phyloP scores from a whole-genome alignment of 2,329 filamentous ascomycete species.

The Fusarium concolor region DNA sequence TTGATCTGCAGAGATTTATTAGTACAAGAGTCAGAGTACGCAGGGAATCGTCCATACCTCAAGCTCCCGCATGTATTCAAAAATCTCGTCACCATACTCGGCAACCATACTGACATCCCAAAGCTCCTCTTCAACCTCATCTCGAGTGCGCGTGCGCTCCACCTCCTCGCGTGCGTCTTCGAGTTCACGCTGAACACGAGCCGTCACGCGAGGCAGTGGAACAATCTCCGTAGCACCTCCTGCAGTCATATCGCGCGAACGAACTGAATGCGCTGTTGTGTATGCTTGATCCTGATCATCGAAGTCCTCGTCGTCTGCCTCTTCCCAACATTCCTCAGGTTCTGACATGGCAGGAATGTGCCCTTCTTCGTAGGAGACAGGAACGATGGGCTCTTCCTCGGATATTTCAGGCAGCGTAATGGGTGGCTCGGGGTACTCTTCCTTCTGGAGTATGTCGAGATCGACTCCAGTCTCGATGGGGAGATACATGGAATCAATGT shows the following conservation, averaged over 20 bases:
- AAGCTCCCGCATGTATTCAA: constrained; percentile 87
- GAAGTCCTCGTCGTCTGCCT: constrained; percentile 78
- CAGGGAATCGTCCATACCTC: constrained; percentile 70
- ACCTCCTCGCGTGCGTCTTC: constrained; percentile 73
- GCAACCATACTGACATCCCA: constrained; percentile 98
- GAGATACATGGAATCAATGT: constrained; percentile 46
- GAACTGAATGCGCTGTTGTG: constrained; percentile 79
- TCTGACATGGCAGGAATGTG: constrained; percentile 51
- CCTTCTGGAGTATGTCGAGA: constrained; percentile 41
- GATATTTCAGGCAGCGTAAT: constrained; percentile 49
- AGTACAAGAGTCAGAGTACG: constrained; percentile 34
- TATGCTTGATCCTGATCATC: constrained; percentile 74
- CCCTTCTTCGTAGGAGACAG: constrained; percentile 42
- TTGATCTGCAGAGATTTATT: constrained; percentile 64
- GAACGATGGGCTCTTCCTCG: constrained; percentile 46
- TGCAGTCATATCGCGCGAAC: constrained; percentile 73
- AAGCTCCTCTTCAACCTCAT: constrained; percentile 87
- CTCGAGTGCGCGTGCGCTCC: constrained; percentile 72
- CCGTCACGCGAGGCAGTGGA: constrained; percentile 74
- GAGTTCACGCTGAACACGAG: constrained; percentile 78
- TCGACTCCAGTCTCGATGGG: constrained; percentile 42
- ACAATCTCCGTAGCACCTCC: constrained; percentile 68
- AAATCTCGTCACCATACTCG: constrained; percentile 96
- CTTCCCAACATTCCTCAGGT: constrained; percentile 80
- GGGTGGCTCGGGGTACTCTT: constrained; percentile 40